Conservation (phyloP, 768 basidiomycete genomes). For the Floccularia luteovirens region DNA sequence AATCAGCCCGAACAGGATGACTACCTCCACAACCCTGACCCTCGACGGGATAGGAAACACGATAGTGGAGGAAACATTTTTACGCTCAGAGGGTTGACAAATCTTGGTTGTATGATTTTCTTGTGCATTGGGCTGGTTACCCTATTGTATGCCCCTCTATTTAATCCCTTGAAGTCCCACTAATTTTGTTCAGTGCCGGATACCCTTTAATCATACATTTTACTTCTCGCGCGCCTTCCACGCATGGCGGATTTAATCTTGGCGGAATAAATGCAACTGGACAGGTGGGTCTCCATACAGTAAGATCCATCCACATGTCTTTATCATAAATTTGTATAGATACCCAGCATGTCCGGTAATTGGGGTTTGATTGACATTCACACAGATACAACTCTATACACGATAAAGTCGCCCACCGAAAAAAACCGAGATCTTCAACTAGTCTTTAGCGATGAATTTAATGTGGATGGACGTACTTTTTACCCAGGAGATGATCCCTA, state of each 20-base stretch:
- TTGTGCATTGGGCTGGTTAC: slow-evolving; percentile 44
- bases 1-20: slow-evolving; percentile 57
- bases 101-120: slow-evolving; percentile 61
- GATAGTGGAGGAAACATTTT: slow-evolving; percentile 56
- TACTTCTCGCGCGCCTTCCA: slow-evolving; percentile 32
- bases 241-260: slow-evolving; percentile 58
- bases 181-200: slow-evolving; percentile 36
- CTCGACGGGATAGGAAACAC: slow-evolving; percentile 48
- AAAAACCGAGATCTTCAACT: slow-evolving; percentile 52
- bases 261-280: slow-evolving; percentile 75
- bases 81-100: slow-evolving; percentile 62
- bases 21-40: slow-evolving; percentile 68
- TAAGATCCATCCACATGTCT: not conserved
- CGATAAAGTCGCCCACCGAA: slow-evolving; percentile 42
- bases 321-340: slow-evolving; percentile 19
- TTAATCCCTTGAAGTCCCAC: slow-evolving; percentile 1
- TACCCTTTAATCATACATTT: slow-evolving; percentile 59
- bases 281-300: slow-evolving; percentile 33
- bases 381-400: slow-evolving; percentile 58
- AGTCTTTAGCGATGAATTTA: slow-evolving; percentile 88
- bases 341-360: slow-evolving; percentile 55
- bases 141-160: slow-evolving; percentile 39
- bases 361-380: slow-evolving; percentile 69
- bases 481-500: slow-evolving; percentile 87
- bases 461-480: slow-evolving; percentile 71